Conservation (phyloP, 257 asterid species). For the Orobanche coerulescens region DNA sequence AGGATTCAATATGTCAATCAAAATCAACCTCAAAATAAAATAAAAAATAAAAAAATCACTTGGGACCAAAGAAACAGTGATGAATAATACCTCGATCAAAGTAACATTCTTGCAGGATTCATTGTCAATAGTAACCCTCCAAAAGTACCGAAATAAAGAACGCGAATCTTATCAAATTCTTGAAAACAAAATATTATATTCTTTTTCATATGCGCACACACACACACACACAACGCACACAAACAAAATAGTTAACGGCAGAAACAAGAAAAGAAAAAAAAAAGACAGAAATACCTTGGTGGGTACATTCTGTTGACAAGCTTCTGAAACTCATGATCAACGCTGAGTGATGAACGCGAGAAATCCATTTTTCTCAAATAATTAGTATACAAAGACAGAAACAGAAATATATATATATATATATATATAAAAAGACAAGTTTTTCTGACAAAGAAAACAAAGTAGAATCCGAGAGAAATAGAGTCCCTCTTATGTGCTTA, state of each 20-base stretch:
- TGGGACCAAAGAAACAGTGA: too few species aligned
- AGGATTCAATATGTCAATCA: neutral
- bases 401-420: neutral
- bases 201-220: neutral
- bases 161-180: neutral
- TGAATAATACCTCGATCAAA: conserved; percentile 36
- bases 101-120: conserved; percentile 33
- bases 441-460: neutral
- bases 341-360: conserved; percentile 51
- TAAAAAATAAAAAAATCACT: neutral
- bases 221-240: neutral
- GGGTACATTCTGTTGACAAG: conserved; percentile 75
- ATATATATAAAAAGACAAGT: too few species aligned
- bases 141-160: conserved; percentile 22
- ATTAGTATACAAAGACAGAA: neutral
- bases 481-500: too few species aligned
- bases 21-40: neutral
- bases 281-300: conserved; percentile 41
- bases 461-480: too few species aligned
- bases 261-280: neutral
- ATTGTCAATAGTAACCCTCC: conserved; percentile 44
- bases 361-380: conserved; percentile 36
- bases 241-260: neutral
- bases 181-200: neutral
- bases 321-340: conserved; percentile 72